These are phyloP conservation scores for Rhytidhysteron rufulum DNA, from an alignment of 2,329 filamentous ascomycete species.

Conservation along the genomic window DNA sequence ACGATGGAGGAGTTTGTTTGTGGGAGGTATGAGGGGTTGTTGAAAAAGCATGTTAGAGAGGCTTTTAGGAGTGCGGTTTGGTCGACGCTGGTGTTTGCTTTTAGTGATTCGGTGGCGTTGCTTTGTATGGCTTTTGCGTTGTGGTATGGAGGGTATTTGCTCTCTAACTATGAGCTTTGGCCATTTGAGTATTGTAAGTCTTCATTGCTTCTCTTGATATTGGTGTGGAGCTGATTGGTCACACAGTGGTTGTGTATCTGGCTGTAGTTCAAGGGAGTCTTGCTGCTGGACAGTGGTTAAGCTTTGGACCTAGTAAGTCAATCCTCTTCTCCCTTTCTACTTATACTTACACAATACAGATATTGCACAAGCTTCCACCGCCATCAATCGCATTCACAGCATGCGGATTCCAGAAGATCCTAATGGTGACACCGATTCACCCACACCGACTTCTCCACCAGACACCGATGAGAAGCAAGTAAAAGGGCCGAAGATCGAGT, in stretches of 20 bases:
- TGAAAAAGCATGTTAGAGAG: no score
- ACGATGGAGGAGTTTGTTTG: no score
- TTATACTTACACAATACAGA: conserved; percentile 9
- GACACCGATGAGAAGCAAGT: conserved; percentile 1
- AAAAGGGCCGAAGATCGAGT: no score
- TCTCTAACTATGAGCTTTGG: conserved; percentile 11
- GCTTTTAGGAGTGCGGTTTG: no score
- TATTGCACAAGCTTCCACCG: conserved; percentile 21
- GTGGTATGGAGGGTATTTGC: no score
- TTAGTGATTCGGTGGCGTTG: no score
- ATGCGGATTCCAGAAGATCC: conserved; percentile 4
- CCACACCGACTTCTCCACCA: no score
- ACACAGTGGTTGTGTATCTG: conserved; percentile 20
- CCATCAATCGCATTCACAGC: conserved; percentile 18
- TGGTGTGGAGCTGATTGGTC: conserved; percentile 2
- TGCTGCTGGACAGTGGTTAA: conserved; percentile 23
- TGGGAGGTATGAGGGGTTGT: no score
- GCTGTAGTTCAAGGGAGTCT: conserved; percentile 23
- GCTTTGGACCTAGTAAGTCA: conserved; percentile 23
- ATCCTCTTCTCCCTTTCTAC: not conserved
- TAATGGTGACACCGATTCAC: conserved; percentile 1
- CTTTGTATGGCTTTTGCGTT: no score
- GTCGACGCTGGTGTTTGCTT: conserved; percentile 17
- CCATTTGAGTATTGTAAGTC: conserved; percentile 12
- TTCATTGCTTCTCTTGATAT: not conserved